Conservation (phyloP, 164 flowering plant genomes). For the Aristolochia contorta region DNA sequence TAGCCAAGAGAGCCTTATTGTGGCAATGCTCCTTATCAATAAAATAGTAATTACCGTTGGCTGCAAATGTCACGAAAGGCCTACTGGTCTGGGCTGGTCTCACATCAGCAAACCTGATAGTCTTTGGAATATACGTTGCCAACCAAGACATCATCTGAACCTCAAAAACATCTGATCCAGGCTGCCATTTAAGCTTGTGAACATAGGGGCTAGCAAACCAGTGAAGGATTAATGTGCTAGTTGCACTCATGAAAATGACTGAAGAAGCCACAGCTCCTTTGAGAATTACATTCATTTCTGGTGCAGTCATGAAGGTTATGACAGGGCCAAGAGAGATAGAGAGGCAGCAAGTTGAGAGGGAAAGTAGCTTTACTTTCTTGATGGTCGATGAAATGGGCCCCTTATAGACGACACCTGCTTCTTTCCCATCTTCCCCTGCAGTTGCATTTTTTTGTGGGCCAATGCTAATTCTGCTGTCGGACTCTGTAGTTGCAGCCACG, state of each 20-base stretch:
- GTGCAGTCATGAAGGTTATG: slow-evolving; percentile 83
- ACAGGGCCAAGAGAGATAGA: slow-evolving; percentile 91
- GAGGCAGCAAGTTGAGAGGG: slow-evolving; percentile 93
- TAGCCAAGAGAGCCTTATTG: slow-evolving; percentile 89
- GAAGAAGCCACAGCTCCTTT: slow-evolving; percentile 89
- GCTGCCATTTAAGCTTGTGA: slow-evolving; percentile 89
- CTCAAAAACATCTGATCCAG: slow-evolving; percentile 78
- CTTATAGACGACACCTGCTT: slow-evolving; percentile 43
- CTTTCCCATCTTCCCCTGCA: slow-evolving; percentile 32
- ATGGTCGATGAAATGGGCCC: slow-evolving; percentile 91
- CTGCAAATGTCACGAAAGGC: slow-evolving; percentile 83
- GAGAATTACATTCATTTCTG: slow-evolving; percentile 71
- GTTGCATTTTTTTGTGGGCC: slow-evolving; percentile 51
- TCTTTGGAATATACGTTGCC: slow-evolving; percentile 50
- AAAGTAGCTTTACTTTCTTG: slow-evolving; percentile 90
- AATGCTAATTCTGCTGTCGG: slow-evolving; percentile 64
- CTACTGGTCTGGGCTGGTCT: slow-evolving; percentile 60
- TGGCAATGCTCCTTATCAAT: slow-evolving; percentile 72
- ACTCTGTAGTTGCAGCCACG: slow-evolving; percentile 21
- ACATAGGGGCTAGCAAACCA: slow-evolving; percentile 96
- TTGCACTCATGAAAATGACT: slow-evolving; percentile 83
- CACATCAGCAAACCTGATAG: slow-evolving; percentile 73
- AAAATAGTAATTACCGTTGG: slow-evolving; percentile 63
- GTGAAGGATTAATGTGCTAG: slow-evolving; percentile 82
- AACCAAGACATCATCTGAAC: slow-evolving; percentile 94